These are phyloP conservation scores for Puya raimondii DNA, from an alignment of 176 grass and related monocot genomes.

Conservation along the genomic window DNA sequence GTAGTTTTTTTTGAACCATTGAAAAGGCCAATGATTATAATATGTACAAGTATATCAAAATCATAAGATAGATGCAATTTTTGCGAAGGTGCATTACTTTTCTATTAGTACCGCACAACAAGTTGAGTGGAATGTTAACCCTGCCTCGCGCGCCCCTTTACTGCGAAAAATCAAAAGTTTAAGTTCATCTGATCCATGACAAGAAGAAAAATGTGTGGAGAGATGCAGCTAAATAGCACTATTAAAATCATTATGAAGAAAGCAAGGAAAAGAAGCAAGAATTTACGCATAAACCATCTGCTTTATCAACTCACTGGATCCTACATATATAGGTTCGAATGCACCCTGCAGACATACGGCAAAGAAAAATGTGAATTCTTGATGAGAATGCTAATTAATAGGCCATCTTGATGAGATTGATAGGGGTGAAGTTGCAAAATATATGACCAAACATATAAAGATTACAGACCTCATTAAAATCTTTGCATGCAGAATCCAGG, in stretches of 20 bases:
- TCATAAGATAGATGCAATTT: slow-evolving; percentile 8
- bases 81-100: slow-evolving; percentile 30
- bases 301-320: slow-evolving; percentile 21
- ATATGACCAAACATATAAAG: too few species aligned
- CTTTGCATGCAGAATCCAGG: background rate
- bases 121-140: slow-evolving; percentile 56
- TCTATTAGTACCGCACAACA: slow-evolving; percentile 45
- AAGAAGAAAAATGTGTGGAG: slow-evolving; percentile 8
- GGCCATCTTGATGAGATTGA: slow-evolving; percentile 2
- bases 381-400: slow-evolving; percentile 22
- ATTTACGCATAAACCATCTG: slow-evolving; percentile 64
- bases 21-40: too few species aligned
- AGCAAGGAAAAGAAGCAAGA: slow-evolving; percentile 18
- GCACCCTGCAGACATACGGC: slow-evolving; percentile 40
- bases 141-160: slow-evolving; percentile 16
- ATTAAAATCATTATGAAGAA: slow-evolving; percentile 13
- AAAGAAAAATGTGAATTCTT: slow-evolving; percentile 27
- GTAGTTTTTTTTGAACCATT: too few species aligned
- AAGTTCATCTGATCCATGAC: slow-evolving; percentile 19
- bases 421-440: background rate
- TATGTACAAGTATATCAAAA: background rate
- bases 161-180: slow-evolving; percentile 45
- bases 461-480: background rate
- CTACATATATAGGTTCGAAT: slow-evolving; percentile 39
- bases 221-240: background rate